Percentiles rank a stretch among this genome's conserved stretches.
phyloP scores from a whole-genome alignment of 441 rosid species.

The Erodium trifolium region DNA sequence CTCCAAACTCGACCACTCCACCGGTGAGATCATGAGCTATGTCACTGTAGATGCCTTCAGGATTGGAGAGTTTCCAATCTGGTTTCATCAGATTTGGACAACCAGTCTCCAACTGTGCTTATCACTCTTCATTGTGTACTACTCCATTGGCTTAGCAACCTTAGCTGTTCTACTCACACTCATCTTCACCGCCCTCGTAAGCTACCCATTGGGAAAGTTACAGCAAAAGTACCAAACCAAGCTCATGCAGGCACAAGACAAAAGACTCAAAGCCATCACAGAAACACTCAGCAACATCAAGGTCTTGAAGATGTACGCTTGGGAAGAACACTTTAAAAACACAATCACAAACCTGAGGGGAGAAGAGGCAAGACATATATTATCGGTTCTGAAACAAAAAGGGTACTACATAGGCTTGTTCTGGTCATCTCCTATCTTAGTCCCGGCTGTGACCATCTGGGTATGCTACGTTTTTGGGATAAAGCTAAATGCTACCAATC shows the following conservation, averaged over 20 bases:
- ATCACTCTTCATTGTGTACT: constrained; percentile 45
- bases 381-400: constrained; percentile 22
- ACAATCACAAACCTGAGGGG: constrained; percentile 28
- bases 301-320: constrained; percentile 52
- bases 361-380: constrained; percentile 31
- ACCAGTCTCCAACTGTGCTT: constrained; percentile 37
- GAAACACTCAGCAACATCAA: constrained; percentile 49
- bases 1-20: constrained; percentile 26
- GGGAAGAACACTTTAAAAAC: constrained; percentile 50
- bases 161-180: constrained; percentile 36
- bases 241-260: constrained; percentile 38
- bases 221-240: constrained; percentile 32
- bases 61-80: constrained; percentile 36
- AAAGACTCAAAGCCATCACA: constrained; percentile 28
- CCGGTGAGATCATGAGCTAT: constrained; percentile 24
- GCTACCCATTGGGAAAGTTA: constrained; percentile 26
- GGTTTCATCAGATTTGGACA: constrained; percentile 57
- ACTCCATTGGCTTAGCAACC: constrained; percentile 42
- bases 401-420: constrained; percentile 27
- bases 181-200: constrained; percentile 21
- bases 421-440: constrained; percentile 39
- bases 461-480: constrained; percentile 36
- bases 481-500: constrained; percentile 34
- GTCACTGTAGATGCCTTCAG: constrained; percentile 43
- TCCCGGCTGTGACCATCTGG: constrained; percentile 37